Conservation (phyloP, 2,329 filamentous ascomycete genomes). For the Pseudogymnoascus sp. region DNA sequence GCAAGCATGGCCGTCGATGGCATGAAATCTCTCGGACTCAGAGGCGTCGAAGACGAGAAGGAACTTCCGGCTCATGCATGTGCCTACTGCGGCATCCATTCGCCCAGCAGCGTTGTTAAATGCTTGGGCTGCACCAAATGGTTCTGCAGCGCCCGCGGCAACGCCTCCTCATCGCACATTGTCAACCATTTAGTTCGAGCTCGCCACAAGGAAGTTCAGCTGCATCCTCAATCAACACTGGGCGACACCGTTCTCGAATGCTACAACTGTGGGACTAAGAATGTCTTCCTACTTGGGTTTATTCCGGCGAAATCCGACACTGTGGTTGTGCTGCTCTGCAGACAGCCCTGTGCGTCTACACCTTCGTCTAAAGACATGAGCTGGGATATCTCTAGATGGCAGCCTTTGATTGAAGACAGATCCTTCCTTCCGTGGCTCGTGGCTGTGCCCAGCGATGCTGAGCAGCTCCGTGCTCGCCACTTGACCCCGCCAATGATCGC, state of each 20-base stretch:
- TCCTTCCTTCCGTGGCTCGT: slow-evolving; percentile 95
- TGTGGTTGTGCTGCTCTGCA: slow-evolving; percentile 91
- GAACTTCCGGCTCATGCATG: slow-evolving; percentile 92
- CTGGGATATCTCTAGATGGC: slow-evolving; percentile 97
- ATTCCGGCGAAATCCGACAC: slow-evolving; percentile 98
- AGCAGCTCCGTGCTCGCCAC: slow-evolving; percentile 91
- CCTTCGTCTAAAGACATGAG: slow-evolving; percentile 99
- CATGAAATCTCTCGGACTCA: slow-evolving; percentile 55
- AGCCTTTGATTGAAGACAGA: slow-evolving; percentile 92
- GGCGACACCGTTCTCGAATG: slow-evolving; percentile 96
- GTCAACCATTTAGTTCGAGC: slow-evolving; percentile 97
- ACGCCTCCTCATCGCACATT: slow-evolving; percentile 94
- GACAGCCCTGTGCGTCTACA: slow-evolving; percentile 90
- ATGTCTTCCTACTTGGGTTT: slow-evolving; percentile 94
- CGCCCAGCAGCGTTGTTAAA: slow-evolving; percentile 89
- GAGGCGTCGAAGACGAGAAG: slow-evolving; percentile 70
- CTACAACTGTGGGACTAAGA: slow-evolving; percentile 99
- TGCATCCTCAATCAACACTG: slow-evolving; percentile 86
- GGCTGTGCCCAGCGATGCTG: slow-evolving; percentile 78
- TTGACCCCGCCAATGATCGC: slow-evolving; percentile 91
- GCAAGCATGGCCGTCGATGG: slow-evolving; percentile 76
- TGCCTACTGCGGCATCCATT: slow-evolving; percentile 98
- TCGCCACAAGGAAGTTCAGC: slow-evolving; percentile 95
- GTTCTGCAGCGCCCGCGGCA: slow-evolving; percentile 97
- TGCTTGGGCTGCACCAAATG: slow-evolving; percentile 94